phyloP scores from a whole-genome alignment of 148 eudicot genomes.

The Drosera capensis region DNA sequence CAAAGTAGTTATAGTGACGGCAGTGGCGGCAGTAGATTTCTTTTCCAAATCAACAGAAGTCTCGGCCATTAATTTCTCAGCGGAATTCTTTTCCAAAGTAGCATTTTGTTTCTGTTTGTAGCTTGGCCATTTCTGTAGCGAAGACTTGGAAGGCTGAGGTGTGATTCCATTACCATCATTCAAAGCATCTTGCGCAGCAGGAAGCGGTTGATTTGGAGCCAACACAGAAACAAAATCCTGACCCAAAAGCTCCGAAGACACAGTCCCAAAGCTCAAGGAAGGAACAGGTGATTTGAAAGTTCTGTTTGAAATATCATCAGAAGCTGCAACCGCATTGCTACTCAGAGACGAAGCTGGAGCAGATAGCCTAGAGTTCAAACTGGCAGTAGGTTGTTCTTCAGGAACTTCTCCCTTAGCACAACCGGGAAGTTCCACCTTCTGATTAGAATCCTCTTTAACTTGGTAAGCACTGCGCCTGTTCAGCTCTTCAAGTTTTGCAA shows the following conservation, averaged over 20 bases:
- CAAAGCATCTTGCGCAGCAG: constrained; percentile 10
- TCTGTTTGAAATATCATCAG: constrained; percentile 11
- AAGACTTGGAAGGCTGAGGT: constrained; percentile 19
- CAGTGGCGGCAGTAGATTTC: constrained; percentile 3
- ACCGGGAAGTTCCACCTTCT: constrained; percentile 21
- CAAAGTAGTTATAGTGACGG: constrained; percentile 15
- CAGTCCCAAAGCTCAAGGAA: constrained; percentile 7
- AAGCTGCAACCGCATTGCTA: constrained; percentile 10
- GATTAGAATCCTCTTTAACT: constrained; percentile 23
- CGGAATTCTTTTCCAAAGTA: constrained; percentile 17
- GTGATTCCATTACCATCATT: constrained; percentile 20
- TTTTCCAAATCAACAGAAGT: constrained; percentile 10
- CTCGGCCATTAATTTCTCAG: constrained; percentile 15
- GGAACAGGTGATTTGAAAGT: constrained; percentile 17
- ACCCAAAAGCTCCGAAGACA: constrained; percentile 8
- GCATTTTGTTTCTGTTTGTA: constrained; percentile 43
- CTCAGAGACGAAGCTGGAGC: constrained; percentile 12
- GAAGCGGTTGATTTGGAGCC: constrained; percentile 12
- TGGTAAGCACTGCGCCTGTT: constrained; percentile 51
- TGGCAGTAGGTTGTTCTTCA: constrained; percentile 14
- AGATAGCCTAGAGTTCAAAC: constrained; percentile 12
- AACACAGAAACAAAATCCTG: constrained; percentile 16
- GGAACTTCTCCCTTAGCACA: constrained; percentile 27
- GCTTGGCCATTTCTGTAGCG: constrained; percentile 37
- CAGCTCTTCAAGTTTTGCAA: constrained; percentile 84